Base-by-base conservation (phyloP, 2,329 filamentous ascomycete genomes). In the Pyrenochaeta sp. region DNA sequence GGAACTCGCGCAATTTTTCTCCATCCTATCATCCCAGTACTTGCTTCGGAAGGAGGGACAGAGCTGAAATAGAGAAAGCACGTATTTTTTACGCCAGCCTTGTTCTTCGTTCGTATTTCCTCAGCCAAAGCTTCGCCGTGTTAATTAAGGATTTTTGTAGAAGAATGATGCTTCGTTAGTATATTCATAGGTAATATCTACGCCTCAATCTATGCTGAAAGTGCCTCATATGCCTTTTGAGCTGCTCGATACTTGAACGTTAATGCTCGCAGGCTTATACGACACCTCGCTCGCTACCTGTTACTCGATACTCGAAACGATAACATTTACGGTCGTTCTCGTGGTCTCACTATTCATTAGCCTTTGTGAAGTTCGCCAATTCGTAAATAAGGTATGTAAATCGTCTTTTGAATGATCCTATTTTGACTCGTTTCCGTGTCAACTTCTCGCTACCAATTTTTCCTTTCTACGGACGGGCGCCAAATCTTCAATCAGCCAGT, bases 11-110 rank as follows among this genome's bases (percentile, higher is more conserved):
- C 9, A 5, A 9, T 31, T 30, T 18, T 31, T 5, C 18, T 29
- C 51, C 55, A 45, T 11, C n/a, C 35, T 39, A 30, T 4, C n/a
- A 31, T 21, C 10, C 33, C 10, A 23, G 21, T 14, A 21, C 36
- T 9, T 39, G 17, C 31, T 29, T 5, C 20, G 32, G 43, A 40
- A 60, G 43, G 31, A 53, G 45, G 32, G 20, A 62, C 58, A 52
- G 23, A 15, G 17, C 35, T 32, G 15, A n/a, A 12, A 35, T 43
- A 37, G 39, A 45, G 42, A 50, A 58, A 35, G 31, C 17, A 46
- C 41, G 21, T 42, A 20, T 37, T 49, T 43, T 56, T 36, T 53
- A 63, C 45, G 47, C 57, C 57, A 60, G 45, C 45, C 31, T 32
- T 45, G 30, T 37, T 45, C 39, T 30, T 42, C 32, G 37, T 29